These are phyloP conservation scores for Pelargonium cotyledonis DNA, from an alignment of 441 rosid species.

Conservation along the genomic window DNA sequence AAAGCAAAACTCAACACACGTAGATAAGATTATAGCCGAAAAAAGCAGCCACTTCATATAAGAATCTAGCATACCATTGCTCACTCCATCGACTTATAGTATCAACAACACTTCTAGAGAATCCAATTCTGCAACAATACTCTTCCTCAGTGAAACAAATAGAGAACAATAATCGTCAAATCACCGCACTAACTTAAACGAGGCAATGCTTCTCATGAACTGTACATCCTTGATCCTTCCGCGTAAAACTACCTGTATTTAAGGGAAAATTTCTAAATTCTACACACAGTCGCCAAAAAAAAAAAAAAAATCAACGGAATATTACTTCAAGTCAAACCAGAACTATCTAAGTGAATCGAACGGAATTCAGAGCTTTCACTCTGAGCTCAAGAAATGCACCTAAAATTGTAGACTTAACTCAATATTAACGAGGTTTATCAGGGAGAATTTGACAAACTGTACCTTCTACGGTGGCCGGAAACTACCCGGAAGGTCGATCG, in stretches of 20 bases:
- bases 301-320: not conserved
- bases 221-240: not conserved
- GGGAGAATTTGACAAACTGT: not conserved
- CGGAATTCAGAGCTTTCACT: not conserved
- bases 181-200: not conserved
- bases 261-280: not conserved
- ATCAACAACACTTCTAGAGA: not conserved
- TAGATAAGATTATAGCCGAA: not conserved
- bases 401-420: not conserved
- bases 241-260: not conserved
- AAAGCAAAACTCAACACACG: not conserved
- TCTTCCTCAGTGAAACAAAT: constrained; percentile 13
- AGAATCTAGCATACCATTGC: constrained; percentile 25
- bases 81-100: constrained; percentile 15
- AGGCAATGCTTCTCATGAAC: constrained; percentile 8
- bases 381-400: constrained; percentile 13
- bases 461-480: constrained; percentile 31
- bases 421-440: not conserved
- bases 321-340: not conserved
- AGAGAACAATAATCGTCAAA: not conserved
- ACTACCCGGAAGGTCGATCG: constrained; percentile 17
- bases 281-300: not conserved
- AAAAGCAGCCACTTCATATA: not conserved
- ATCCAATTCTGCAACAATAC: constrained; percentile 12
- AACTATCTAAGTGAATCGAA: not conserved